These are phyloP conservation scores for Monilinia laxa DNA, from an alignment of 2,329 filamentous ascomycete genomes.

Conservation along the genomic window DNA sequence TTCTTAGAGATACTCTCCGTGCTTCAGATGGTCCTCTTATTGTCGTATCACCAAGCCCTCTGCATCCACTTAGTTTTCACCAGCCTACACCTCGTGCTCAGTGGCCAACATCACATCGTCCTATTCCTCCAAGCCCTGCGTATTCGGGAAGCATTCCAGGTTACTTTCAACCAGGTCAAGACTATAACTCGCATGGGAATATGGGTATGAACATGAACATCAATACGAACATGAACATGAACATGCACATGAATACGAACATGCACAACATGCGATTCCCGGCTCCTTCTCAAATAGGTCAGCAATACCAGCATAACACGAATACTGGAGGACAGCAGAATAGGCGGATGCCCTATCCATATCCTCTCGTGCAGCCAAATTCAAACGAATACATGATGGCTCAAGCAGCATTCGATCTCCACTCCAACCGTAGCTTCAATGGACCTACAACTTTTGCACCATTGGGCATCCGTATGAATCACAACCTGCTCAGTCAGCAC, in stretches of 20 bases:
- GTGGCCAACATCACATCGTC: slow-evolving; percentile 6
- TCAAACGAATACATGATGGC: neutral
- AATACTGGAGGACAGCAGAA: neutral
- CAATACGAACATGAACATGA: neutral
- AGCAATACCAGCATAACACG: neutral
- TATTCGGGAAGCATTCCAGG: neutral
- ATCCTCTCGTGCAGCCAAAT: neutral
- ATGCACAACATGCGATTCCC: neutral
- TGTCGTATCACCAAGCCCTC: neutral
- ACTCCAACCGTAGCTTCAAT: neutral
- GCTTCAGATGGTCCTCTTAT: neutral
- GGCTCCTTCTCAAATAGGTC: neutral
- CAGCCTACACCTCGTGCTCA: slow-evolving; percentile 1
- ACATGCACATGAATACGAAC: neutral
- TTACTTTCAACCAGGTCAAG: slow-evolving; percentile 1
- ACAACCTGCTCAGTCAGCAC: neutral
- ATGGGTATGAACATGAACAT: neutral
- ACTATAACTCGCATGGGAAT: neutral
- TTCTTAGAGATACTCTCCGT: neutral
- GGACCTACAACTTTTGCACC: neutral
- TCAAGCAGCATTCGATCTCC: neutral
- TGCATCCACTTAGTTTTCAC: slow-evolving; percentile 3
- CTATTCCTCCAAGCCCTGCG: slow-evolving; percentile 9
- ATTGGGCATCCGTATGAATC: neutral
- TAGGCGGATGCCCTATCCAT: neutral